phyloP scores from a whole-genome alignment of 441 rosid species.

The Aquilaria agallochum region DNA sequence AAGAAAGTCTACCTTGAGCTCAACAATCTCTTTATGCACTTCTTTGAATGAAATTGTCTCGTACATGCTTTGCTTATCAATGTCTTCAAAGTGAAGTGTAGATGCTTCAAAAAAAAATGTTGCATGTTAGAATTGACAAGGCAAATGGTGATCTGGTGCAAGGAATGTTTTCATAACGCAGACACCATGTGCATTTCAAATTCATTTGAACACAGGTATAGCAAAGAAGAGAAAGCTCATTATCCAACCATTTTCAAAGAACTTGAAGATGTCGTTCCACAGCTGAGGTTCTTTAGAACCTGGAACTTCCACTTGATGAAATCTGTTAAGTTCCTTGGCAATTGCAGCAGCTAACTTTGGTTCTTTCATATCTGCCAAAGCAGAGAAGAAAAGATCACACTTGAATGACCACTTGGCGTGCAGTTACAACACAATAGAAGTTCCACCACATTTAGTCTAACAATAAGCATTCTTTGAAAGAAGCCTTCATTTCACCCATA shows the following conservation, averaged over 20 bases:
- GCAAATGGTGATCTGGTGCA: too few relatives aligned
- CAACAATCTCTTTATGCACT: slow-evolving; percentile 58
- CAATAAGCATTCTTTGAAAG: too few relatives aligned
- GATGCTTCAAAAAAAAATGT: slow-evolving; percentile 50
- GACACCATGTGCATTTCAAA: neutral
- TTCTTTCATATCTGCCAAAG: slow-evolving; percentile 65
- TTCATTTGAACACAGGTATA: slow-evolving; percentile 5
- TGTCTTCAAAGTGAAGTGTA: slow-evolving; percentile 62
- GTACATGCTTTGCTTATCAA: slow-evolving; percentile 61
- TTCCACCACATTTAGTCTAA: too few relatives aligned
- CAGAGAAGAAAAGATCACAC: slow-evolving; percentile 6
- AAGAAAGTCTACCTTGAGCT: slow-evolving; percentile 61
- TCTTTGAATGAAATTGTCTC: slow-evolving; percentile 69
- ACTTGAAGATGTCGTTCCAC: slow-evolving; percentile 84
- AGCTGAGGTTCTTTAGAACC: slow-evolving; percentile 93
- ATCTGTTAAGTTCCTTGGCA: slow-evolving; percentile 73
- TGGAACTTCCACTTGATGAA: slow-evolving; percentile 85
- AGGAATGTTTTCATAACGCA: too few relatives aligned
- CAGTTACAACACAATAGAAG: neutral
- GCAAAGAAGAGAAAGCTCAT: neutral
- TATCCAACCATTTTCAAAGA: slow-evolving; percentile 69
- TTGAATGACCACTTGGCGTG: slow-evolving; percentile 3
- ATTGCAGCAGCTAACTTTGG: slow-evolving; percentile 84
- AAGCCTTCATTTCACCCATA: too few relatives aligned
- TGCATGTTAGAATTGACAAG: neutral